Evolutionary conservation across 257 asterid species (phyloP).

Genomic region (Salvia miltiorrhiza): DNA sequence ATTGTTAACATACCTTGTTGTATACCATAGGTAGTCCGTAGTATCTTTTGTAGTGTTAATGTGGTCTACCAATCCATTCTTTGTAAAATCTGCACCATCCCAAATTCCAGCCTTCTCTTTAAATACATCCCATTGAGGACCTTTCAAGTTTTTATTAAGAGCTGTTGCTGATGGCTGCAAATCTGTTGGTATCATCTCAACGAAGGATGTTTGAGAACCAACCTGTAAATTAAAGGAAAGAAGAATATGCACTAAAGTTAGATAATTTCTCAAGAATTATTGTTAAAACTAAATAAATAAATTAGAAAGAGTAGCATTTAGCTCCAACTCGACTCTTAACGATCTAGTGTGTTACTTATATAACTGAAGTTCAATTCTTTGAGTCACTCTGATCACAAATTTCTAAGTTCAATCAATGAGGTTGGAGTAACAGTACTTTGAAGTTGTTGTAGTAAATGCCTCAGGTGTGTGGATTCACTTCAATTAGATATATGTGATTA

Average conservation of each 20-base stretch:
- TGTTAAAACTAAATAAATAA: background rate
- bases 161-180: conserved; percentile 44
- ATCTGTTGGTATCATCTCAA: conserved; percentile 73
- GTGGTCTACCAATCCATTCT: conserved; percentile 69
- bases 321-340: background rate
- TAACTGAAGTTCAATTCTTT: background rate
- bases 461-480: background rate
- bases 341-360: background rate
- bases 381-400: background rate
- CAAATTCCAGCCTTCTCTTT: conserved; percentile 68
- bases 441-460: background rate
- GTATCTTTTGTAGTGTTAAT: conserved; percentile 84
- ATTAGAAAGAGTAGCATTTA: background rate
- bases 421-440: background rate
- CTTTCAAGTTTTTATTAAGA: conserved; percentile 46
- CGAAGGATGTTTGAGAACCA: conserved; percentile 59
- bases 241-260: background rate
- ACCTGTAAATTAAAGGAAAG: conserved; percentile 43
- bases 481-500: background rate
- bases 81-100: conserved; percentile 70
- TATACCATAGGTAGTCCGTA: conserved; percentile 90
- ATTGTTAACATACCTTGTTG: conserved; percentile 57
- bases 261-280: background rate
- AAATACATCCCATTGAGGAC: conserved; percentile 72
- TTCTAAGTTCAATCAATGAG: conserved; percentile 3